Percentiles rank a stretch among this genome's conserved stretches.
Evolutionary conservation across 75 land plant species (phyloP).

Genomic region (Selaginella tamariscina): DNA sequence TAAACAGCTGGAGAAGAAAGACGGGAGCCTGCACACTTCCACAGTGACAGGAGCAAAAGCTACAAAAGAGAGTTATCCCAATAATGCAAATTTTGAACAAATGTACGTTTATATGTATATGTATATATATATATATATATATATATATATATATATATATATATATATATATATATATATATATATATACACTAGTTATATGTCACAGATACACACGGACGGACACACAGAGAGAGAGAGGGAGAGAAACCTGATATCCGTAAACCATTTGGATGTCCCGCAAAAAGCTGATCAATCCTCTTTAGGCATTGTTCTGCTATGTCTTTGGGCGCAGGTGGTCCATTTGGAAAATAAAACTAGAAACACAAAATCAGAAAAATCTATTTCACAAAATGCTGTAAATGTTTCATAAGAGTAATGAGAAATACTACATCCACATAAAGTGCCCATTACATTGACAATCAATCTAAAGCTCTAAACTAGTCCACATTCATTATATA

Average conservation of each 20-base stretch:
- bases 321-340: constrained; percentile 69
- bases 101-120: no score
- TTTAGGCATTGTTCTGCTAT: constrained; percentile 51
- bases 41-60: constrained; percentile 65
- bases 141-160: no score
- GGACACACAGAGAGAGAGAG: constrained; percentile 45
- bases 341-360: constrained; percentile 87
- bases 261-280: constrained; percentile 54
- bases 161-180: no score
- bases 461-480: no score
- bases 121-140: no score
- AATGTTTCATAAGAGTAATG: no score
- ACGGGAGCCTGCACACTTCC: constrained; percentile 90
- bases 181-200: no score
- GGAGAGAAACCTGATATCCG: constrained; percentile 45
- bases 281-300: constrained; percentile 56
- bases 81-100: background rate
- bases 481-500: no score
- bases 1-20: constrained; percentile 63
- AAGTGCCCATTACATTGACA: no score
- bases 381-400: no score
- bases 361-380: background rate
- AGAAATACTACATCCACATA: no score
- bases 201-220: constrained; percentile 76
- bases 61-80: constrained; percentile 15